Conservation (phyloP, 768 basidiomycete species). For the Coprinellus micaceus region DNA sequence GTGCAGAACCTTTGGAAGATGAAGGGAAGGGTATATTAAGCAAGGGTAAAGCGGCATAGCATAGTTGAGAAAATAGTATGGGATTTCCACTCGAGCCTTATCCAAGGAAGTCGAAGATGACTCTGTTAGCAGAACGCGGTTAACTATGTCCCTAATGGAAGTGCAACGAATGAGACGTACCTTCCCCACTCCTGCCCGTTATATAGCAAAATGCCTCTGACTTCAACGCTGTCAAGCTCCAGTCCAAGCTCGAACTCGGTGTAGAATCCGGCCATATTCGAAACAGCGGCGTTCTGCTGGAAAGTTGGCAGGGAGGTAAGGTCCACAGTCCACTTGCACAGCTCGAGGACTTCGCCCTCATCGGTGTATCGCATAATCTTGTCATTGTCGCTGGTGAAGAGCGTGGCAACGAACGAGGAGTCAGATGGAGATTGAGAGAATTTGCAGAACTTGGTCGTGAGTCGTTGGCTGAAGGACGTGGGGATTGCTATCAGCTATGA, state of each 20-base stretch:
- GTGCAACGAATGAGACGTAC: constrained; percentile 41
- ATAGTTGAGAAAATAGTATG: too few relatives aligned
- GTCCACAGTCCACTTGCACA: constrained; percentile 88
- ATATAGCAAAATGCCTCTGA: constrained; percentile 74
- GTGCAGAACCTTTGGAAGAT: too few relatives aligned
- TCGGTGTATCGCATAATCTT: constrained; percentile 80
- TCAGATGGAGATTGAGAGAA: constrained; percentile 71
- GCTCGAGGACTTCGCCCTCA: constrained; percentile 71
- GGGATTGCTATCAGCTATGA: background rate
- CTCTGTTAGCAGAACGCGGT: background rate
- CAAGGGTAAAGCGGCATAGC: too few relatives aligned
- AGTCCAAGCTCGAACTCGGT: constrained; percentile 84
- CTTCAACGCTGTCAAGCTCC: constrained; percentile 83
- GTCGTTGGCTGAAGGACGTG: constrained; percentile 56
- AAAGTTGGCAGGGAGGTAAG: constrained; percentile 75
- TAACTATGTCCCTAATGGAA: background rate
- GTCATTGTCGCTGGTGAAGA: constrained; percentile 76
- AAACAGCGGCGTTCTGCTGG: constrained; percentile 61
- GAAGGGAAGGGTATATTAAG: too few relatives aligned
- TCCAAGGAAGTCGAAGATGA: constrained; percentile 8
- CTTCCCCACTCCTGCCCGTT: constrained; percentile 80
- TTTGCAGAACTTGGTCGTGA: constrained; percentile 83
- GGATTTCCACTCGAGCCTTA: background rate
- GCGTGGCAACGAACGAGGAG: constrained; percentile 74
- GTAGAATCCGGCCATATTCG: constrained; percentile 66